These are phyloP conservation scores for Seiridium unicorne DNA, from an alignment of 2,329 filamentous ascomycete genomes.

Conservation along the genomic window DNA sequence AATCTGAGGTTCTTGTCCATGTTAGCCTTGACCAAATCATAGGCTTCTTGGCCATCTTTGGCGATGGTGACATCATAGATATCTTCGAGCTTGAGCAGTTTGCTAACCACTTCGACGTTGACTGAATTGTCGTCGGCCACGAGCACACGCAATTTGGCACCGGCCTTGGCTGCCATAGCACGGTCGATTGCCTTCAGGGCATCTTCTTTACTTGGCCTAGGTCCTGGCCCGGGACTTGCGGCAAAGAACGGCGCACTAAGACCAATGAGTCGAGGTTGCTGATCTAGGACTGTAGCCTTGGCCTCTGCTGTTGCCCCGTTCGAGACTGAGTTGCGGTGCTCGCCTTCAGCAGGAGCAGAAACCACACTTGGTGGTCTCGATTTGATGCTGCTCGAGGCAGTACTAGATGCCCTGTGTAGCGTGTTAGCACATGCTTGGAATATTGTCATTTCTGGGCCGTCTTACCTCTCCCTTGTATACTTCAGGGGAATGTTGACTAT, in stretches of 20 bases:
- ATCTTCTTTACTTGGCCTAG: constrained; percentile 46
- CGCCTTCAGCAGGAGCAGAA: constrained; percentile 37
- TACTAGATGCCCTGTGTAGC: constrained; percentile 45
- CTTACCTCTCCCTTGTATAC: constrained; percentile 67
- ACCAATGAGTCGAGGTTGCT: constrained; percentile 77
- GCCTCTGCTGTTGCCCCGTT: constrained; percentile 26
- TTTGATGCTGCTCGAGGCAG: constrained; percentile 51
- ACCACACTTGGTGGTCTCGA: constrained; percentile 48
- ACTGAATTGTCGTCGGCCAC: constrained; percentile 73
- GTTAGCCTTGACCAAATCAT: constrained; percentile 78
- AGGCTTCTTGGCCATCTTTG: constrained; percentile 82
- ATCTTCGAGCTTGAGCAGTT: constrained; percentile 72
- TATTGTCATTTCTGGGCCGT: neutral
- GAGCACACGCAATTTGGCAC: constrained; percentile 71
- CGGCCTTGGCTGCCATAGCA: constrained; percentile 60
- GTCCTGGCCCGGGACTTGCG: constrained; percentile 32
- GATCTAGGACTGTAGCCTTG: constrained; percentile 52
- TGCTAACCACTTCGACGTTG: constrained; percentile 57
- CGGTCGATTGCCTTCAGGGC: constrained; percentile 65
- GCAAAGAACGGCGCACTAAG: constrained; percentile 81
- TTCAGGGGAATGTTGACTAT: constrained; percentile 79
- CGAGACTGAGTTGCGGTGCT: constrained; percentile 30
- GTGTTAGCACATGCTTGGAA: constrained; percentile 7
- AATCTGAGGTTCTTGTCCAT: constrained; percentile 74
- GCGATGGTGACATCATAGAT: constrained; percentile 88